Conservation (phyloP, 177 flowering plant species). For the Telopea speciosissima region DNA sequence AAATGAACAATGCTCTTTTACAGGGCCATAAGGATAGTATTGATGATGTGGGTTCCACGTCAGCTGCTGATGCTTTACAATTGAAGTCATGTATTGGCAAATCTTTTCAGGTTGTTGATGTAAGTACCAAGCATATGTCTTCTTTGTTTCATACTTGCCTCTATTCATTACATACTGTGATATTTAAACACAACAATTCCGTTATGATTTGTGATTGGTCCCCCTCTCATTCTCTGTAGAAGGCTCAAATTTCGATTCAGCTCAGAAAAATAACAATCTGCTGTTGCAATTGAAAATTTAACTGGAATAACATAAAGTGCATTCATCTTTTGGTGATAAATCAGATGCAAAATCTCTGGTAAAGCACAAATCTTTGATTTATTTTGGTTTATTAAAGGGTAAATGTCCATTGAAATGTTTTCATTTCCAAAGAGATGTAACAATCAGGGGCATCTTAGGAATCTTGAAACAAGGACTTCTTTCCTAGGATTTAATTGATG, state of each 20-base stretch:
- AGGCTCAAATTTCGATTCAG: neutral
- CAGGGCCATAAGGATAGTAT: slow-evolving; percentile 11
- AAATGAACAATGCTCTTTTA: slow-evolving; percentile 5
- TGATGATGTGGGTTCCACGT: slow-evolving; percentile 25
- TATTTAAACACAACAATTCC: neutral
- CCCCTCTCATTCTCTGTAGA: neutral
- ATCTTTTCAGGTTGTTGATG: slow-evolving; percentile 29
- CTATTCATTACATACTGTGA: neutral
- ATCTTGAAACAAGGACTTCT: no score
- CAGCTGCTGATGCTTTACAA: slow-evolving; percentile 31
- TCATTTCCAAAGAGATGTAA: no score
- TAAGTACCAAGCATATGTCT: slow-evolving; percentile 6
- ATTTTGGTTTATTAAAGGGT: no score
- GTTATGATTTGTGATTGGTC: neutral
- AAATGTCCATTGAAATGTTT: no score
- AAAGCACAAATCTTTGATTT: no score
- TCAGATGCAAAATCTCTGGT: no score
- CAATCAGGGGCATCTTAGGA: no score
- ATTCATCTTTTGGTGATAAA: no score
- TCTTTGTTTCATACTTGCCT: neutral
- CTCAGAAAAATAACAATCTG: slow-evolving; percentile 1
- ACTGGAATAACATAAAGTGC: no score
- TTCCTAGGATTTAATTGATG: no score
- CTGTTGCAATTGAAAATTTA: no score
- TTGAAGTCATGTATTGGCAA: slow-evolving; percentile 30